phyloP scores from a whole-genome alignment of 1,284 basidiomycete genomes.

The Pyrrhoderma lamaoense region DNA sequence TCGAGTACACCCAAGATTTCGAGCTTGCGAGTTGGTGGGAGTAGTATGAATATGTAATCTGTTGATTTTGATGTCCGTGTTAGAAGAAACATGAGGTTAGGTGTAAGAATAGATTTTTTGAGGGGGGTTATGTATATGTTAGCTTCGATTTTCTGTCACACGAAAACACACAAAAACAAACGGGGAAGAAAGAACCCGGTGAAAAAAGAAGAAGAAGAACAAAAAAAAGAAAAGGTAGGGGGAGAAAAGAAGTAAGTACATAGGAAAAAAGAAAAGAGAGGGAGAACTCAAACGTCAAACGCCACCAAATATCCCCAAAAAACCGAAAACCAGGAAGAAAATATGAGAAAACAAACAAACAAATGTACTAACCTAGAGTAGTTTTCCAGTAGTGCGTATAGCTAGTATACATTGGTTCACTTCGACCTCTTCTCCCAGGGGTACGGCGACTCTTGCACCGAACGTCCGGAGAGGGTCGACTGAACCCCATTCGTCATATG shows the following conservation, averaged over 20 bases:
- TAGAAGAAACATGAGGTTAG: no score
- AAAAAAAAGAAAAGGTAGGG: conserved; percentile 13
- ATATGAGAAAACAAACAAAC: background rate
- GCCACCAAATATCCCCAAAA: no score
- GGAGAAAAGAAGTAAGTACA: background rate
- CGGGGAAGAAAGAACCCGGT: no score
- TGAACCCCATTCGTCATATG: conserved; percentile 38
- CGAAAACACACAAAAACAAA: no score
- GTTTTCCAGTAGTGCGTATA: conserved; percentile 78
- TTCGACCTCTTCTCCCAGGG: conserved; percentile 38
- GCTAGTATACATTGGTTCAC: conserved; percentile 77
- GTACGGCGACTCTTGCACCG: conserved; percentile 38
- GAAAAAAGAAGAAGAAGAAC: no score
- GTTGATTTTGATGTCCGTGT: conserved; percentile 3
- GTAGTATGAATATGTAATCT: conserved; percentile 84
- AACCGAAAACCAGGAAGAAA: background rate
- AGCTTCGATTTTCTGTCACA: no score
- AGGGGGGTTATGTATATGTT: no score
- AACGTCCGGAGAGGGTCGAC: conserved; percentile 35
- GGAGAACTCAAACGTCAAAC: no score
- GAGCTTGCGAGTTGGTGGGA: conserved; percentile 34
- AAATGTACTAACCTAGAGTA: conserved; percentile 54
- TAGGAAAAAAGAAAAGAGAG: no score
- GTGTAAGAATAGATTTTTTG: no score
- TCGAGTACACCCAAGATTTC: conserved; percentile 54